Evolutionary conservation across 192 early-diverging fungal genomes (phyloP), one percentile per base, ranked within the genome.

Genomic region (Funneliformis mosseae): DNA sequence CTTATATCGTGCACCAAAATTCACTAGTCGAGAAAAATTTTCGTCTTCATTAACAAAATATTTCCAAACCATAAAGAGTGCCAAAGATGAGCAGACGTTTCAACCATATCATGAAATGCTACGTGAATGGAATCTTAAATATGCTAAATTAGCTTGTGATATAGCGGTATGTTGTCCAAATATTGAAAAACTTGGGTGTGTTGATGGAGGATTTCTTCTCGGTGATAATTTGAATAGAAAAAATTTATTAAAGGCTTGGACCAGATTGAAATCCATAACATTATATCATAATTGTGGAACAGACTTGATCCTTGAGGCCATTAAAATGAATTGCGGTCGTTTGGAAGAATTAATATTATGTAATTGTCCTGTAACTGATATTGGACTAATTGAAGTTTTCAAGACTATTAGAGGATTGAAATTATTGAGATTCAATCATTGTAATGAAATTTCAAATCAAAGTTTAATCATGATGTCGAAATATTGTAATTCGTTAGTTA

Each of bases 51-150:
- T 63, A 25, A 25, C 9, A n/a, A 63, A n/a, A 3, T 63, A n/a
- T 25, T 25, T 33, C 33, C 64, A 66, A 66, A 66, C 64, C 14
- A 10, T 66, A 25, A 33, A 14, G 16, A 25, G 28, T 66, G 64
- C 64, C 28, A 66, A 66, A 66, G 64, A 66, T 33, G 28, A 66
- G 11, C 25, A 28, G 33, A 66, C 64, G 4, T 33, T 38, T 38
- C 27, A 16, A 33, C 12, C 64, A 28, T 66, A 66, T 66, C 27
- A 66, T 66, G 64, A 66, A 66, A 66, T 66, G 64, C 27, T 66
- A 12, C 27, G 64, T 16, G 64, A 66, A 25, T 66, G 64, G 64
- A 25, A 16, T 16, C 6, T 66, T 33, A 28, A 33, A 10, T 25
- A 66, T 33, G 0, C 27, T 16, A 28, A 66, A 23, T 33, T 21